Conservation (phyloP, 192 early-diverging fungal genomes). For the Coemansia sp. region DNA sequence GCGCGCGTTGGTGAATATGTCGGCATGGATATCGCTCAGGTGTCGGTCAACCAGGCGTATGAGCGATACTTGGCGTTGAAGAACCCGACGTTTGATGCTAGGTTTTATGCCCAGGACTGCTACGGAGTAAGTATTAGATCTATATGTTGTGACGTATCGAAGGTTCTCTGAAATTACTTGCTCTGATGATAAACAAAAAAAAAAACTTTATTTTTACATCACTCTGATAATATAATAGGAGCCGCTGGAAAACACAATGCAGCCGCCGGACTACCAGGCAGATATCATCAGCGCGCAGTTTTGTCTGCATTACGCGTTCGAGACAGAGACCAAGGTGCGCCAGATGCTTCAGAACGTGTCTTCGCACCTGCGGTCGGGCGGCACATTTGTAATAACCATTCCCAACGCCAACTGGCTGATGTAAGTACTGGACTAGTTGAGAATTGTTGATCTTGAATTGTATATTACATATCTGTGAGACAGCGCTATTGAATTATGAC, state of each 20-base stretch:
- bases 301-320: conserved; percentile 95
- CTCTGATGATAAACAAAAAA: background rate
- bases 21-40: conserved; percentile 86
- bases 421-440: conserved; percentile 34
- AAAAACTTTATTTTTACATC: too few species aligned
- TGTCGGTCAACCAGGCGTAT: conserved; percentile 81
- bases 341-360: conserved; percentile 83
- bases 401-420: conserved; percentile 91
- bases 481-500: too few species aligned
- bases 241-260: conserved; percentile 60
- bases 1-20: conserved; percentile 74
- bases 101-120: conserved; percentile 86
- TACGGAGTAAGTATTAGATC: conserved; percentile 57
- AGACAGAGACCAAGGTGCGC: conserved; percentile 77
- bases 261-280: conserved; percentile 59
- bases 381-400: conserved; percentile 89
- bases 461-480: too few species aligned
- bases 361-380: conserved; percentile 67
- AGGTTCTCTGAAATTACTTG: background rate
- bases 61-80: conserved; percentile 65
- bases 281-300: conserved; percentile 96
- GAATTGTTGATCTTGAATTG: too few species aligned
- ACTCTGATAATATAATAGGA: conserved; percentile 31
- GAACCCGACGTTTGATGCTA: conserved; percentile 65
- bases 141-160: background rate